Evolutionary conservation across 371 early-diverging fungal genomes (phyloP).

Genomic region (Dinochytrium kinnereticum): DNA sequence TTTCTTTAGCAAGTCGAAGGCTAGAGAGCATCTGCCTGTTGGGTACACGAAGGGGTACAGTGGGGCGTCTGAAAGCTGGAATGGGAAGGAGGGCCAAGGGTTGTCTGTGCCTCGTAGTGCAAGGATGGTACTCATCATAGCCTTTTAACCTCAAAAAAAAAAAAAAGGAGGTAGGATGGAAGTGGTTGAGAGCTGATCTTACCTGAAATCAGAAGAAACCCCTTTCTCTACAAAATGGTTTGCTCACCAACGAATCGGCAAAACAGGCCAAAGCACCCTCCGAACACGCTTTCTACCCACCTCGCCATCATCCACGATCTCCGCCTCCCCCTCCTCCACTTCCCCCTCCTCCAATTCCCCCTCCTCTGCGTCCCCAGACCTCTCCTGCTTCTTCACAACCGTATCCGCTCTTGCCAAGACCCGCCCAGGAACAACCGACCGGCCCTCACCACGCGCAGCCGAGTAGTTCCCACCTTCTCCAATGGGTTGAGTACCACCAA

Average conservation of each 20-base stretch:
- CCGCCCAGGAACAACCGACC: neutral
- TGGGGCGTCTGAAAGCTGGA: too few species aligned
- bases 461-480: conserved; percentile 9
- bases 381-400: too few species aligned
- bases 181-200: neutral
- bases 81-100: too few species aligned
- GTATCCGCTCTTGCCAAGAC: neutral
- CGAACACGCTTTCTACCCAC: too few species aligned
- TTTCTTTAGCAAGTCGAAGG: too few species aligned
- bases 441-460: neutral
- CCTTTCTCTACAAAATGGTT: neutral
- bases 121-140: conserved; percentile 18
- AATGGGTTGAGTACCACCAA: conserved; percentile 7
- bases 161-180: neutral
- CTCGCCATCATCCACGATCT: conserved; percentile 14
- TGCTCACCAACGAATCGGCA: conserved; percentile 27
- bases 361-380: neutral
- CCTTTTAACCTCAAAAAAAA: neutral
- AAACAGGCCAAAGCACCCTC: conserved; percentile 34
- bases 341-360: neutral
- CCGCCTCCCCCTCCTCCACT: neutral
- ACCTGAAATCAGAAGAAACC: neutral
- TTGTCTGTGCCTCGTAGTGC: conserved; percentile 16
- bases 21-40: too few species aligned
- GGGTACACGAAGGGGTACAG: too few species aligned